Percentiles rank a stretch among this genome's conserved stretches.
Evolutionary conservation across 2,329 filamentous ascomycete genomes (phyloP).

Genomic region (Diaporthe sp.): DNA sequence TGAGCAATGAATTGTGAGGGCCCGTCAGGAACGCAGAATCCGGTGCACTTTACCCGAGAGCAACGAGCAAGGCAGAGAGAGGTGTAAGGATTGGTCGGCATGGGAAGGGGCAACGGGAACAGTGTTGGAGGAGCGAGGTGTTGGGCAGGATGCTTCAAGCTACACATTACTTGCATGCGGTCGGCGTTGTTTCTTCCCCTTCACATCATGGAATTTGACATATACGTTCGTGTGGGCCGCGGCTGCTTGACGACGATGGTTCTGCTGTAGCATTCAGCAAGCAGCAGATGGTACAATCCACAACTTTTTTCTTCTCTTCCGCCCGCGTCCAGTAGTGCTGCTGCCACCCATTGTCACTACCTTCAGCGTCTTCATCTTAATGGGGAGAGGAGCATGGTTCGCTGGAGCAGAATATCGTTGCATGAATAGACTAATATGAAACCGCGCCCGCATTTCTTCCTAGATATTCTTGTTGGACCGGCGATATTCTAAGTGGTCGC

Average conservation of each 20-base stretch:
- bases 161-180: slow-evolving; percentile 36
- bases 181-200: slow-evolving; percentile 33
- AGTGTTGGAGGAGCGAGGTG: slow-evolving; percentile 31
- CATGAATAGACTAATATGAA: slow-evolving; percentile 26
- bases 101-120: neutral
- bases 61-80: neutral
- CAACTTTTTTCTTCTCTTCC: neutral
- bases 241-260: neutral
- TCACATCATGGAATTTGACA: slow-evolving; percentile 19
- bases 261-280: slow-evolving; percentile 4
- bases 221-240: slow-evolving; percentile 25
- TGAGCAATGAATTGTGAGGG: neutral
- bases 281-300: slow-evolving; percentile 24
- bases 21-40: neutral
- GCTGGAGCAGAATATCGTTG: neutral
- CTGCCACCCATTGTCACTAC: neutral
- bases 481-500: neutral
- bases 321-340: neutral
- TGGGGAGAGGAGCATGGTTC: neutral
- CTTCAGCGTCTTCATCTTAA: neutral
- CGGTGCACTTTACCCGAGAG: neutral
- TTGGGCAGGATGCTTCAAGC: slow-evolving; percentile 34
- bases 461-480: neutral
- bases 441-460: neutral
- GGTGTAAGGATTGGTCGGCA: neutral